Conservation (phyloP, 2,329 filamentous ascomycete species). For the Chaetothyriales sp. region DNA sequence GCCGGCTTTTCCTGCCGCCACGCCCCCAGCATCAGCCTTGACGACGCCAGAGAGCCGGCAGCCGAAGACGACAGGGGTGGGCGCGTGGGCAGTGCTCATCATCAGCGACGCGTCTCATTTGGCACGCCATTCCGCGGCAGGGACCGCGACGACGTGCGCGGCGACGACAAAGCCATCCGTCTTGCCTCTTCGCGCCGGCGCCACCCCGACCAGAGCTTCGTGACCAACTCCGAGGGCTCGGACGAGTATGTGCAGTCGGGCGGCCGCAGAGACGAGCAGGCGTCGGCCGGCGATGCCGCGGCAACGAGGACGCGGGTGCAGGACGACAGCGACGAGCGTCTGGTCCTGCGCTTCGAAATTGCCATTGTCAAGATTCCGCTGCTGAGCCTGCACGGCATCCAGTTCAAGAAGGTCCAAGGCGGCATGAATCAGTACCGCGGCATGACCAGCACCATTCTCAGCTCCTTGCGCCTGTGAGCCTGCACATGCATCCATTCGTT, state of each 20-base stretch:
- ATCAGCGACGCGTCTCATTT: constrained; percentile 72
- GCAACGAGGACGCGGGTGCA: constrained; percentile 89
- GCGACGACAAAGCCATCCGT: constrained; percentile 41
- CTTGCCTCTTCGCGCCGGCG: constrained; percentile 27
- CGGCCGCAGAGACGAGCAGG: constrained; percentile 30
- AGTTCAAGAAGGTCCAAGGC: constrained; percentile 92
- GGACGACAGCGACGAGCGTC: constrained; percentile 70
- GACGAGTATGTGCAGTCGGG: constrained; percentile 53
- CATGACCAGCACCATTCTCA: constrained; percentile 90
- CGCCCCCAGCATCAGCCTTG: constrained; percentile 74
- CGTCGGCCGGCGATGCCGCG: constrained; percentile 50
- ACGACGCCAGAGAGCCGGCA: constrained; percentile 49
- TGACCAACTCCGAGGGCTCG: constrained; percentile 75
- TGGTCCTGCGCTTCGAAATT: constrained; percentile 84
- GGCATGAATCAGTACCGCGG: constrained; percentile 98
- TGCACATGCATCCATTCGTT: neutral
- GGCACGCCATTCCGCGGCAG: constrained; percentile 51
- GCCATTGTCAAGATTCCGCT: constrained; percentile 95
- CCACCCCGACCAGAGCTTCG: constrained; percentile 54
- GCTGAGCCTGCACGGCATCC: constrained; percentile 82
- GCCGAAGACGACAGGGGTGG: constrained; percentile 35
- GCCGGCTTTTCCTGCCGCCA: constrained; percentile 87
- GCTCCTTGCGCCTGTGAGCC: constrained; percentile 60
- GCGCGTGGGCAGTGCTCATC: constrained; percentile 44
- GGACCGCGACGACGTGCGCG: constrained; percentile 58